Evolutionary conservation across 306 rosid genomes (phyloP).

Genomic region (Carpinus viminea): DNA sequence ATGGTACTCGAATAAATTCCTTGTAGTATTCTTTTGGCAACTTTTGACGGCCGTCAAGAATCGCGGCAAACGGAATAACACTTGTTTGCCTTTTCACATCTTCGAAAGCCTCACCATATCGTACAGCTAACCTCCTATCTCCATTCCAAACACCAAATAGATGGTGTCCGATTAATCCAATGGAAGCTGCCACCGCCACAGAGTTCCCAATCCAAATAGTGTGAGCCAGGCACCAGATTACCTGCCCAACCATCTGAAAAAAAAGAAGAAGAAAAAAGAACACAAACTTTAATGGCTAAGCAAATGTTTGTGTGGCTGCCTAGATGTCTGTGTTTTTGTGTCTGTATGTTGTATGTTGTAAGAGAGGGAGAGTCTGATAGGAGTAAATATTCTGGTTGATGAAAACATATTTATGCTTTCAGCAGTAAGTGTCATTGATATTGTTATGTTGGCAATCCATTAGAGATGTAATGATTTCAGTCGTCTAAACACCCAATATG

Average conservation of each 20-base stretch:
- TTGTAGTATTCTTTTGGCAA: slow-evolving; percentile 80
- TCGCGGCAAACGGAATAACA: slow-evolving; percentile 83
- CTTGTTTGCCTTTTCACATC: slow-evolving; percentile 70
- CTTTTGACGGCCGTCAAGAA: slow-evolving; percentile 82
- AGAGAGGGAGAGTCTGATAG: no score
- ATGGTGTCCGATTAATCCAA: slow-evolving; percentile 88
- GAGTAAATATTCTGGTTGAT: neutral
- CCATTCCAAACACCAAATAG: slow-evolving; percentile 97
- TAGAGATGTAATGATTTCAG: neutral
- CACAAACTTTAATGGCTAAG: slow-evolving; percentile 14
- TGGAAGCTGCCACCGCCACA: slow-evolving; percentile 77
- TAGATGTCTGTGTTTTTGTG: neutral
- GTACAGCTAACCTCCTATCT: slow-evolving; percentile 64
- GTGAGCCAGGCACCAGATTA: slow-evolving; percentile 94
- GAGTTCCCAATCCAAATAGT: slow-evolving; percentile 93
- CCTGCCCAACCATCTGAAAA: slow-evolving; percentile 87
- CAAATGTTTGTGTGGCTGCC: neutral
- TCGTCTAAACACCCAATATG: neutral
- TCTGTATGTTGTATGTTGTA: neutral
- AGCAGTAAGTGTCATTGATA: neutral
- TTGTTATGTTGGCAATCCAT: neutral
- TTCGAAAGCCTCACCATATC: slow-evolving; percentile 70
- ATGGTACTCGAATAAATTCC: slow-evolving; percentile 85
- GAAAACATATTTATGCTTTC: neutral
- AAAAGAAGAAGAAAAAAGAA: neutral